A percentile compares a stretch with the other conserved stretches of the same genome.
Evolutionary conservation across 2,329 filamentous ascomycete species (phyloP).

Genomic region (Pseudodiploospora longispora): DNA sequence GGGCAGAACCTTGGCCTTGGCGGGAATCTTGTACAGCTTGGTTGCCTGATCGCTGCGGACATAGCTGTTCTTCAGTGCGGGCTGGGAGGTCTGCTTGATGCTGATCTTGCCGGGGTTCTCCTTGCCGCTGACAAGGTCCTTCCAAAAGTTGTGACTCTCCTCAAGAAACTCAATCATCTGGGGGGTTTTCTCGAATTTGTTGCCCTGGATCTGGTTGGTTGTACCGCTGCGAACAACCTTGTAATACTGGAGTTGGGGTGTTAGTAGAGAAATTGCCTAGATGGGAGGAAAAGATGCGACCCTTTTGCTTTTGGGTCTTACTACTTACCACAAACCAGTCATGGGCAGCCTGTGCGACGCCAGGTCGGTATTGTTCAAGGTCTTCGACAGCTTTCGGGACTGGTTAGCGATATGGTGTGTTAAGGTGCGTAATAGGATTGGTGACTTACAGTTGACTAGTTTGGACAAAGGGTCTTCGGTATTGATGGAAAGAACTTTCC

Average conservation of each 20-base stretch:
- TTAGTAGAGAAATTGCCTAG: no score
- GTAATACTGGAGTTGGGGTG: slow-evolving; percentile 23
- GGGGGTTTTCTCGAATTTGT: slow-evolving; percentile 26
- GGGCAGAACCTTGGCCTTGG: slow-evolving; percentile 19
- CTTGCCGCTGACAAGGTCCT: slow-evolving; percentile 28
- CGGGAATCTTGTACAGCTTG: slow-evolving; percentile 22
- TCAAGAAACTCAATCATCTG: slow-evolving; percentile 23
- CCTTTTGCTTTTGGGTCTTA: not conserved
- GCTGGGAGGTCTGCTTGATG: slow-evolving; percentile 31
- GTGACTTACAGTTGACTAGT: slow-evolving; percentile 23
- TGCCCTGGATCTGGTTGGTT: slow-evolving; percentile 27
- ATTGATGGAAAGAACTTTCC: slow-evolving; percentile 33
- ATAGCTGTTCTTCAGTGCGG: slow-evolving; percentile 23
- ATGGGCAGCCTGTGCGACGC: slow-evolving; percentile 24
- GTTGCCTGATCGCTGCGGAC: slow-evolving; percentile 23
- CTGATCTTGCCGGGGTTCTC: slow-evolving; percentile 30
- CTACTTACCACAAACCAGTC: slow-evolving; percentile 31
- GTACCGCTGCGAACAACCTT: slow-evolving; percentile 30
- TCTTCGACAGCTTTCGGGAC: slow-evolving; percentile 23
- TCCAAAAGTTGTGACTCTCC: slow-evolving; percentile 31
- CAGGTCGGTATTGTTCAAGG: slow-evolving; percentile 30
- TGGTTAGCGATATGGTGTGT: not conserved
- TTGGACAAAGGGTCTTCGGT: slow-evolving; percentile 29
- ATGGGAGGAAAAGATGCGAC: no score
- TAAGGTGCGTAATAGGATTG: not conserved